Base-by-base conservation (phyloP, 768 basidiomycete genomes). In the Leccinum incarnatum region DNA sequence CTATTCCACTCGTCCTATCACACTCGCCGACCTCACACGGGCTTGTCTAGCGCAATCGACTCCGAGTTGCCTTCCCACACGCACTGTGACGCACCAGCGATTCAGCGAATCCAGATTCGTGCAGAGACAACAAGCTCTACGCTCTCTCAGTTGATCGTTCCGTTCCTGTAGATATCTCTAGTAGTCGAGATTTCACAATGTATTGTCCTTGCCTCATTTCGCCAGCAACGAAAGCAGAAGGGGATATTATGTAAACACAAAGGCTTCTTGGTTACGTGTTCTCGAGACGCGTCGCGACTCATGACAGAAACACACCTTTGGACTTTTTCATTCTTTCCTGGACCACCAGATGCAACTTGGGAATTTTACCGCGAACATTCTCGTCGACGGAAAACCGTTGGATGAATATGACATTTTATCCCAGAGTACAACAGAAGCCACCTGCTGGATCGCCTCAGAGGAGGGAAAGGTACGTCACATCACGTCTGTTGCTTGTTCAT, bases 241-340 rank as follows among this genome's bases (percentile, higher is more conserved):
- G 32, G 32, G 32, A 12, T 34, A 73, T 78, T 3, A 81, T 80
- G 53, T 61, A 17, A 37, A 17, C 72, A 61, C 29, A 83, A 81
- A 79, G 79, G 63, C 84, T 82, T 49, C 77, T 75, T 8, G 91
- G 75, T 63, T 88, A 91, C 5, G 68, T 68, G 36, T 60, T 81
- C 74, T 66, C 88, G 3, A 17, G 36, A 37, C 36, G 36, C 36
- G 36, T 37, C 36, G 36, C 36, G 36, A 17, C 10, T 12, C 32
- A 32, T 32, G 12, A 32, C 32, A 32, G 32, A 32, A 34, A 34
- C 32, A 14, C 32, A 12, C 12, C 32, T 34, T n/a, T 21, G 12
- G 5, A 46, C n/a, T 46, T 46, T 7, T 8, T 21, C 12, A 12
- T 21, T 46, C 45, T 6, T 21, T 21, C 21, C 45, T 6, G 21